Conservation (phyloP, 1,284 basidiomycete genomes). For the Sporisorium exsertum region DNA sequence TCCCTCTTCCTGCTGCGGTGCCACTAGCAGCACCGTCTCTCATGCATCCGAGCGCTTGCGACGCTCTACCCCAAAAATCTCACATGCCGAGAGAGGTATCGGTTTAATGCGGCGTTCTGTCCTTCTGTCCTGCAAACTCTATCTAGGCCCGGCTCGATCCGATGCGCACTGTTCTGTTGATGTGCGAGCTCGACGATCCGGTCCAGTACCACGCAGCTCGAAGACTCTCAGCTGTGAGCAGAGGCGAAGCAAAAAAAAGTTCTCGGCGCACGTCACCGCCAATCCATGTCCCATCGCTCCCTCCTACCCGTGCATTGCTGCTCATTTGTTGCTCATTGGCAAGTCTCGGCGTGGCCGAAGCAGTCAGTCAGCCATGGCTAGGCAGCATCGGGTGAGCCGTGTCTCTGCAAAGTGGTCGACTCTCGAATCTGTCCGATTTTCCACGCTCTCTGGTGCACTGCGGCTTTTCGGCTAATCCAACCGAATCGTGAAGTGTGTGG, state of each 20-base stretch:
- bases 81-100: no score
- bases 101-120: constrained; percentile 20
- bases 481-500: constrained; percentile 3
- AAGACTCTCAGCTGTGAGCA: background rate
- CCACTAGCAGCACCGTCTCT: no score
- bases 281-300: no score
- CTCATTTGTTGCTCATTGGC: no score
- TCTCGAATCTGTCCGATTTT: no score
- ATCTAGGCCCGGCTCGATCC: constrained; percentile 6
- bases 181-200: background rate
- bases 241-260: background rate
- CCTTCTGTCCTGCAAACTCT: background rate
- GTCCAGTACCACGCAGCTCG: background rate
- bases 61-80: no score
- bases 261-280: constrained; percentile 20
- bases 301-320: no score
- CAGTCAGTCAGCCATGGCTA: no score
- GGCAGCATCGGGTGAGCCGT: background rate
- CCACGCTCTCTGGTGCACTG: no score
- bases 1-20: background rate
- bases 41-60: no score
- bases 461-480: background rate
- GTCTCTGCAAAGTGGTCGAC: background rate
- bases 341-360: no score
- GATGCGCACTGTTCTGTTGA: background rate